These are phyloP conservation scores for Umbelopsis ramanniana DNA, from an alignment of 192 early-diverging fungal genomes.

Conservation along the genomic window DNA sequence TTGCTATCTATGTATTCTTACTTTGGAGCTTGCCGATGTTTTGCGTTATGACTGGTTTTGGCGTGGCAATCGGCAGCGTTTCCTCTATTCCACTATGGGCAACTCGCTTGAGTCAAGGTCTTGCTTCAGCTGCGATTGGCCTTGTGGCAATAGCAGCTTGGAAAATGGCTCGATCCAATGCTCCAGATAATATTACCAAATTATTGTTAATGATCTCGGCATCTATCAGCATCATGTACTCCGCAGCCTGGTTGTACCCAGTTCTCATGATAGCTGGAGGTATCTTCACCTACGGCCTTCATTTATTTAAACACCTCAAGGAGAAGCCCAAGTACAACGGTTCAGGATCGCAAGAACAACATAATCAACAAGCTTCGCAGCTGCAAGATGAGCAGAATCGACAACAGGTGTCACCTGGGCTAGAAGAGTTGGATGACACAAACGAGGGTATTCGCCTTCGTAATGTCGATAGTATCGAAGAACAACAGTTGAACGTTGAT, in stretches of 20 bases:
- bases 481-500: constrained; percentile 10
- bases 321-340: neutral
- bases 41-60: constrained; percentile 59
- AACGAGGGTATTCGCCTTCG: neutral
- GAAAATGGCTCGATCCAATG: constrained; percentile 43
- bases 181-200: constrained; percentile 41
- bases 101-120: constrained; percentile 53
- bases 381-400: too few relatives aligned
- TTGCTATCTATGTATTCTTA: constrained; percentile 53
- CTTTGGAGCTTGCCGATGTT: constrained; percentile 54
- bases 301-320: constrained; percentile 23
- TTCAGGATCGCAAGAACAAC: too few relatives aligned
- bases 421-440: neutral
- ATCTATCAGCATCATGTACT: constrained; percentile 38
- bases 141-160: constrained; percentile 64
- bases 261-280: constrained; percentile 60
- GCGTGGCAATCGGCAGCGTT: constrained; percentile 47
- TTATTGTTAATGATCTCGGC: constrained; percentile 40
- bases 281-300: constrained; percentile 30
- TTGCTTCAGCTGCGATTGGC: constrained; percentile 59
- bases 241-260: constrained; percentile 54
- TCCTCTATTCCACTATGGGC: constrained; percentile 49
- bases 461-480: neutral
- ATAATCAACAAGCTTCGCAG: too few relatives aligned
- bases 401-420: too few relatives aligned